Evolutionary conservation across 2,329 filamentous ascomycete genomes (phyloP), one percentile per base, ranked within the genome.

Genomic region (Colletotrichum eleusines): DNA sequence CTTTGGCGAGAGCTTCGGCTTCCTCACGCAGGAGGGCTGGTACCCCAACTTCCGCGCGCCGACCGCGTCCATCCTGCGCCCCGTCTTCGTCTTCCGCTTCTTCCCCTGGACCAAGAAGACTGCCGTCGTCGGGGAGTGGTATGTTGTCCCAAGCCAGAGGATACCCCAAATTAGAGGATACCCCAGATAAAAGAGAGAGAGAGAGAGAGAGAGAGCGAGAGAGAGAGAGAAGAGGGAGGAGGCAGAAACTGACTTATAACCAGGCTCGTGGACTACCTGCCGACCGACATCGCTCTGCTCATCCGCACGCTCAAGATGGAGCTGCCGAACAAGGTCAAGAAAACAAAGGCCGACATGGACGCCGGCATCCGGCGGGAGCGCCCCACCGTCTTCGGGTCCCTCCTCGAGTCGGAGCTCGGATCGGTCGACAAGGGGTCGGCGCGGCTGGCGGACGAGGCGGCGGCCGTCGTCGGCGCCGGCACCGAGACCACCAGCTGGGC

Each of bases 1-100:
- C 28, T 83, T 83, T 65, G 81, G 81, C 12, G 78, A 82, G 53
- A 73, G 74, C 5, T 77, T 82, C 63, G 81, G 80, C 1, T 75
- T 80, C 48, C 55, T 80, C 26, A 72, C 73, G 7, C 78, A 80
- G 64, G 74, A 80, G 3, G 78, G 74, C 0, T 82, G 80, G 80
- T 75, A 77, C 33, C 80, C 80, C 6, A 81, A 82, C 66, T 80
- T 81, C 58, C 74, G 74, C 12, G 69, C 65, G 4, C 62, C 76
- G 8, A 69, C 72, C 11, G 67, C 74, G 2, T 70, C 74, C 2
- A 61, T 73, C 4, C 70, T 78, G 12, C 73, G 73, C 48, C 72
- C 74, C 12, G 69, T 73, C 11, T 76, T 74, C 38, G 33, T 75
- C 18, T 74, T 77, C 60, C 74, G 76, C 11, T 77, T 75, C 51